Evolutionary conservation across 208 protist genomes (phyloP).

Genomic region (Borovskyia barvae): DNA sequence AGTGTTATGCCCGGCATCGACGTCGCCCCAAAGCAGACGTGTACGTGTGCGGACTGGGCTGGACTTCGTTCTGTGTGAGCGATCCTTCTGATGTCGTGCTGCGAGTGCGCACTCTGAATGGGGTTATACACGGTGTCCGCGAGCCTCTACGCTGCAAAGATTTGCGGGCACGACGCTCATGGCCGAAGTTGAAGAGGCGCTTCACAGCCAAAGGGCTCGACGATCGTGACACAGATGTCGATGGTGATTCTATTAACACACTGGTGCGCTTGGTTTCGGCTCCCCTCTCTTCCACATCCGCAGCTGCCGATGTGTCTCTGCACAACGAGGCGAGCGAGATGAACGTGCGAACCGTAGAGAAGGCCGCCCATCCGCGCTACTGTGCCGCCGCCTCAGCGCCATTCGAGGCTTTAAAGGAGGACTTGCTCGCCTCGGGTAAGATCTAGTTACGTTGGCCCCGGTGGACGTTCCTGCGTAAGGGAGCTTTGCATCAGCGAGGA

Average conservation of each 20-base stretch:
- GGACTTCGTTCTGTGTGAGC: slow-evolving; percentile 82
- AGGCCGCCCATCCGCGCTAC: slow-evolving; percentile 46
- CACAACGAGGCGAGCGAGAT: neutral
- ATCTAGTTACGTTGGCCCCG: too few species aligned
- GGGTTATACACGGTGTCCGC: slow-evolving; percentile 88
- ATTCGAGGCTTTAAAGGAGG: slow-evolving; percentile 53
- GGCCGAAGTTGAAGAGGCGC: slow-evolving; percentile 77
- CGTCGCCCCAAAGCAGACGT: slow-evolving; percentile 85
- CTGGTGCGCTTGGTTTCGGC: slow-evolving; percentile 57
- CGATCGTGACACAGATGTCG: slow-evolving; percentile 38
- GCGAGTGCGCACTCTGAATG: slow-evolving; percentile 86
- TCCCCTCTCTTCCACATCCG: neutral
- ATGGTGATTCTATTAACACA: slow-evolving; percentile 72
- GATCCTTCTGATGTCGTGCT: slow-evolving; percentile 83
- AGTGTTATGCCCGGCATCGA: slow-evolving; percentile 80
- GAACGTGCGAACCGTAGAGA: slow-evolving; percentile 31
- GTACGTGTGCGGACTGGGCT: slow-evolving; percentile 89
- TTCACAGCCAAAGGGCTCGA: slow-evolving; percentile 61
- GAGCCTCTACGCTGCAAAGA: slow-evolving; percentile 89
- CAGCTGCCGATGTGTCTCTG: neutral
- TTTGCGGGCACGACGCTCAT: slow-evolving; percentile 59
- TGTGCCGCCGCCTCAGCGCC: slow-evolving; percentile 51
- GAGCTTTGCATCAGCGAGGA: too few species aligned
- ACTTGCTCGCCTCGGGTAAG: slow-evolving; percentile 56
- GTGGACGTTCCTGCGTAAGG: too few species aligned